These are phyloP conservation scores for Aspergillus coremiiformis DNA, from an alignment of 495 filamentous ascomycete species.

Conservation along the genomic window DNA sequence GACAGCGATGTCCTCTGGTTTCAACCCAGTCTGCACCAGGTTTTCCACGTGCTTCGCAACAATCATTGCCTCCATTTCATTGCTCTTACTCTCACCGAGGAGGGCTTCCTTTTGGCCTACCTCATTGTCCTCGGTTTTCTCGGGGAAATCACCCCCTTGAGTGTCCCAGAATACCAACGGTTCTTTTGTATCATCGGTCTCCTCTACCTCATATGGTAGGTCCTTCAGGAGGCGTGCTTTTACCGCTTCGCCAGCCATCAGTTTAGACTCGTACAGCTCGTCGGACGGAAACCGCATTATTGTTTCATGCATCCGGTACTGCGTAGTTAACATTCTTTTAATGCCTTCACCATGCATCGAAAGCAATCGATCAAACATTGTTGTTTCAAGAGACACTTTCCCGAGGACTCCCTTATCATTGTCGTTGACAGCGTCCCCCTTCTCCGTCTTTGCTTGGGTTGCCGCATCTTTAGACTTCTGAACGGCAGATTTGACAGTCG, in stretches of 20 bases:
- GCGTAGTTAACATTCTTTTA: constrained; percentile 93
- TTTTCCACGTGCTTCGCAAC: constrained; percentile 66
- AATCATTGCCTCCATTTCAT: constrained; percentile 81
- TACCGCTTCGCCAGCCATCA: constrained; percentile 74
- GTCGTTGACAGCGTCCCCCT: constrained; percentile 11
- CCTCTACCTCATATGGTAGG: constrained; percentile 68
- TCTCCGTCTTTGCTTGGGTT: constrained; percentile 18
- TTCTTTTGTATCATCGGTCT: constrained; percentile 81
- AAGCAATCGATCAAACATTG: constrained; percentile 85
- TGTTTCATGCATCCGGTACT: constrained; percentile 94
- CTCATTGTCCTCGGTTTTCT: constrained; percentile 47
- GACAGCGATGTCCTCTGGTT: constrained; percentile 77
- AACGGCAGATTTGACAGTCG: constrained; percentile 72
- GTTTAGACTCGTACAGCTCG: constrained; percentile 73
- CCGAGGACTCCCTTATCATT: constrained; percentile 23
- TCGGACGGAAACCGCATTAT: constrained; percentile 94
- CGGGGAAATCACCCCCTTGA: constrained; percentile 84
- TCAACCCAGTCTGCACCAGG: constrained; percentile 71
- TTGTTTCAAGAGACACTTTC: constrained; percentile 63
- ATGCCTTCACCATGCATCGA: constrained; percentile 71
- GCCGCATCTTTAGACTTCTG: constrained; percentile 16
- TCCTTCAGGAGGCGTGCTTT: constrained; percentile 65
- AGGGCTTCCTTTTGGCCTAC: constrained; percentile 46
- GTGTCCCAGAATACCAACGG: constrained; percentile 94
- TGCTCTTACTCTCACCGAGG: constrained; percentile 84